Conservation (phyloP, 495 filamentous ascomycete species). For the Daldinia concentrica region DNA sequence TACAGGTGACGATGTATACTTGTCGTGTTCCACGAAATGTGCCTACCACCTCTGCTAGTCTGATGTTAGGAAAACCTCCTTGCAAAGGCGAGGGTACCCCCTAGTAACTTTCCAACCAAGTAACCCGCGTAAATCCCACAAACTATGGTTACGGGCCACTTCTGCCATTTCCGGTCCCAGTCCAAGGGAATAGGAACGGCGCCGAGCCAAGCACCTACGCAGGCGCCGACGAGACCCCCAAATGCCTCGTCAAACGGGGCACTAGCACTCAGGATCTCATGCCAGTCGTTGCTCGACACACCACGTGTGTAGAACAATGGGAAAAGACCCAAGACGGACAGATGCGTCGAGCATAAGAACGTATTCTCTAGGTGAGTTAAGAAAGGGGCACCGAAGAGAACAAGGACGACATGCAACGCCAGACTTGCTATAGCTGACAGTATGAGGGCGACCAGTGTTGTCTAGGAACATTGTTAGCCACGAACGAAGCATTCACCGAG, state of each 20-base stretch:
- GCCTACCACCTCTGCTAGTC: not conserved
- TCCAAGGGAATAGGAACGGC: constrained; percentile 94
- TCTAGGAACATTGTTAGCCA: constrained; percentile 56
- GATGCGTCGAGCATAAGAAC: constrained; percentile 78
- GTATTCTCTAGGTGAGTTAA: constrained; percentile 85
- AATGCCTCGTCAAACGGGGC: constrained; percentile 72
- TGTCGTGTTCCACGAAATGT: not conserved
- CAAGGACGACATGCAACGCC: constrained; percentile 68
- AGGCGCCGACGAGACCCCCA: constrained; percentile 70
- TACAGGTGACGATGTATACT: not conserved
- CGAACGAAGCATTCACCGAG: constrained; percentile 17
- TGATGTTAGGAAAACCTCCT: constrained; percentile 46
- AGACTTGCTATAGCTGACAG: constrained; percentile 67
- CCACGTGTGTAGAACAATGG: constrained; percentile 86
- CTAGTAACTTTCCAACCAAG: constrained; percentile 49
- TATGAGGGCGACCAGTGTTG: constrained; percentile 67
- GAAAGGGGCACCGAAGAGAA: constrained; percentile 91
- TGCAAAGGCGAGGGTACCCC: constrained; percentile 52
- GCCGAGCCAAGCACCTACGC: constrained; percentile 77
- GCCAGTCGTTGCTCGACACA: constrained; percentile 77
- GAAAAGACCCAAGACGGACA: constrained; percentile 76
- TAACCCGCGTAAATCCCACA: constrained; percentile 55
- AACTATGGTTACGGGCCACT: constrained; percentile 90
- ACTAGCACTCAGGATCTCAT: constrained; percentile 66
- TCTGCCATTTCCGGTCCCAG: constrained; percentile 97